Evolutionary conservation across 306 rosid genomes (phyloP), one percentile per base, ranked within the genome.

Genomic region (Hylodesmum podocarpum): DNA sequence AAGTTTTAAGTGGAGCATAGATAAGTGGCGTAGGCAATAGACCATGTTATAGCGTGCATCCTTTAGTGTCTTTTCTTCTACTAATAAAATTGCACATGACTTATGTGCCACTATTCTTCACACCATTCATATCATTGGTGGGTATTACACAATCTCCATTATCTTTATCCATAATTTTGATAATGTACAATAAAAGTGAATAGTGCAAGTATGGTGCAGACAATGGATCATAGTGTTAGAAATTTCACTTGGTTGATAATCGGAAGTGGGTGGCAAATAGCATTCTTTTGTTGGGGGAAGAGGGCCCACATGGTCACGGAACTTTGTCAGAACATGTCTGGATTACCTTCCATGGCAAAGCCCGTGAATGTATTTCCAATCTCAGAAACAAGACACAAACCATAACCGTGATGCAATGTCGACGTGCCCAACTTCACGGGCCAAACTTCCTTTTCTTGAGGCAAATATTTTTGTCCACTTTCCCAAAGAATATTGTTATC

Each of bases 251-350:
- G 3, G 37, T 7, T 33, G 37, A 33, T 1, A 33, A 33, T 33
- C 5, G 10, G 18, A 24, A 22, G 66, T 66, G 22, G 59, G 3
- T 53, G 72, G 62, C 14, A 58, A 58, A 28, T 44, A 67, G 9
- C 58, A 75, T 25, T 37, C 4, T 76, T 49, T 61, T 37, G 54
- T 29, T 21, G 27, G 57, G 34, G 28, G 12, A 53, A 13, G 16
- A 40, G 81, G 82, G 82, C 61, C 85, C 82, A 82, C 78, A 64
- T 43, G 12, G 75, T 82, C 85, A 82, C 85, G 82, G 82, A 81
- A 76, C n/a, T 21, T 81, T 68, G 77, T 81, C 63, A 10, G 10
- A 37, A 59, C 2, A 16, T 40, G 58, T 70, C 15, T 41, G 37
- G 41, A 19, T 54, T 58, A 66, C 66, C 58, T 33, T 43, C 39